These are phyloP conservation scores for Rachicladosporium sp. DNA, from an alignment of 2,329 filamentous ascomycete species.

Conservation along the genomic window DNA sequence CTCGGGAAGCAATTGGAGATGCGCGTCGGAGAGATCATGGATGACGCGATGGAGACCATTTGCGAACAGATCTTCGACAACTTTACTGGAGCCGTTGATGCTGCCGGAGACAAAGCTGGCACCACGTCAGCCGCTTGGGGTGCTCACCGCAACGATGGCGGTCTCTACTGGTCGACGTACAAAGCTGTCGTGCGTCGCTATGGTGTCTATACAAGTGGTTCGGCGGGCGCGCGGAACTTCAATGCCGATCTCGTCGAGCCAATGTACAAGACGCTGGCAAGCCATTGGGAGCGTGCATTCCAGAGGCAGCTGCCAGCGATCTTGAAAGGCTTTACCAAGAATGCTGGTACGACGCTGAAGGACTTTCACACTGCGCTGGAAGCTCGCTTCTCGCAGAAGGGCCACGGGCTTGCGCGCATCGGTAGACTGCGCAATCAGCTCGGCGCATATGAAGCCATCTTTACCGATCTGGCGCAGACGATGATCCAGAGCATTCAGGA, in stretches of 20 bases:
- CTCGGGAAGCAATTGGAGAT: constrained; percentile 32
- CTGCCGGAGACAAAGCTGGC: constrained; percentile 27
- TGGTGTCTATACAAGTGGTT: constrained; percentile 32
- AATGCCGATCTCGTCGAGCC: constrained; percentile 28
- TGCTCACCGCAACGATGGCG: constrained; percentile 30
- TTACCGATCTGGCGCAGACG: constrained; percentile 25
- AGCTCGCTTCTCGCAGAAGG: constrained; percentile 25
- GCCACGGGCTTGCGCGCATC: constrained; percentile 28
- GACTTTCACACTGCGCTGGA: constrained; percentile 34
- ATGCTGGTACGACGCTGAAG: constrained; percentile 22
- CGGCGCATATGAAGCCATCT: constrained; percentile 27
- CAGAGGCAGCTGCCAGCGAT: constrained; percentile 30
- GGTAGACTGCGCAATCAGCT: constrained; percentile 31
- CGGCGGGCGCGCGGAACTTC: constrained; percentile 29
- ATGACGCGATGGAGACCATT: constrained; percentile 21
- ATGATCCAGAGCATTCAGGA: constrained; percentile 29
- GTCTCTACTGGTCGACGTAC: constrained; percentile 41
- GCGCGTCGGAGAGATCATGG: constrained; percentile 27
- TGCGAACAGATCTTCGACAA: constrained; percentile 33
- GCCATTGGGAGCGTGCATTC: constrained; percentile 33
- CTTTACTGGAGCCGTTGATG: constrained; percentile 27
- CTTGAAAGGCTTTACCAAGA: constrained; percentile 25
- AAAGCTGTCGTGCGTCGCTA: constrained; percentile 42
- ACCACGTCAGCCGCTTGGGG: constrained; percentile 27
- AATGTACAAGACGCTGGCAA: constrained; percentile 28